Percentiles rank a stretch among this genome's conserved stretches.
Conservation (phyloP, 768 basidiomycete genomes). For the Russula griseocarnosa region DNA sequence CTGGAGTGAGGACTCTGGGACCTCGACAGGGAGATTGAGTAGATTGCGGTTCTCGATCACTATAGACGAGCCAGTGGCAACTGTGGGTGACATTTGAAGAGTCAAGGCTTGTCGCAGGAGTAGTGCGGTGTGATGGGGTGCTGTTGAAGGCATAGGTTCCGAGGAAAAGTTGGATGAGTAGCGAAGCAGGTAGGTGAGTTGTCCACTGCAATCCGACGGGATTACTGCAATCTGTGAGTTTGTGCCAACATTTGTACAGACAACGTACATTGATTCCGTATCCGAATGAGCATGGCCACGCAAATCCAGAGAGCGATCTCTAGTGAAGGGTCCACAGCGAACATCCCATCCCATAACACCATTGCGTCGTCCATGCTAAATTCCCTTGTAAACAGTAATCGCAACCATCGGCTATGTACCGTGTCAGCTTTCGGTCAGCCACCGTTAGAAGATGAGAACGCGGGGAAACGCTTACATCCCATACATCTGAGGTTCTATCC, state of each 20-base stretch:
- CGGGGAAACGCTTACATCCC: conserved; percentile 64
- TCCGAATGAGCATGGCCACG: conserved; percentile 91
- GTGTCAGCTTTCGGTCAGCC: conserved; percentile 13
- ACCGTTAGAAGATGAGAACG: background rate
- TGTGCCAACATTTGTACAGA: background rate
- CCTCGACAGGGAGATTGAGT: conserved; percentile 67
- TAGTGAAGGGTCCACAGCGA: conserved; percentile 79
- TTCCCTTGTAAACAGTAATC: conserved; percentile 91
- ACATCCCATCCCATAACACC: conserved; percentile 93
- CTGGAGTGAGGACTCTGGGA: conserved; percentile 46
- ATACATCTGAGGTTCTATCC: conserved; percentile 95
- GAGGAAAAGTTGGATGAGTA: conserved; percentile 61
- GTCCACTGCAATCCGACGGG: conserved; percentile 78
- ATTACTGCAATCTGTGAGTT: conserved; percentile 53
- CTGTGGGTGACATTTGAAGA: conserved; percentile 68
- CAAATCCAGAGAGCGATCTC: conserved; percentile 82
- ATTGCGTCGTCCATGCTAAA: conserved; percentile 77
- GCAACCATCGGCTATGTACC: conserved; percentile 76
- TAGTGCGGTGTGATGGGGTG: conserved; percentile 57
- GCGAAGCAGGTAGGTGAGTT: conserved; percentile 79
- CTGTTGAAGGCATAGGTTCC: conserved; percentile 35
- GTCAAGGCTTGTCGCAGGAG: conserved; percentile 81
- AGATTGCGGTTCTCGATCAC: conserved; percentile 78
- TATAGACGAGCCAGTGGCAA: conserved; percentile 71
- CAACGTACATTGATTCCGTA: conserved; percentile 78